Percentiles rank a stretch among this genome's conserved stretches.
Conservation (phyloP, 2,329 filamentous ascomycete genomes). For the Cercospora sesami region DNA sequence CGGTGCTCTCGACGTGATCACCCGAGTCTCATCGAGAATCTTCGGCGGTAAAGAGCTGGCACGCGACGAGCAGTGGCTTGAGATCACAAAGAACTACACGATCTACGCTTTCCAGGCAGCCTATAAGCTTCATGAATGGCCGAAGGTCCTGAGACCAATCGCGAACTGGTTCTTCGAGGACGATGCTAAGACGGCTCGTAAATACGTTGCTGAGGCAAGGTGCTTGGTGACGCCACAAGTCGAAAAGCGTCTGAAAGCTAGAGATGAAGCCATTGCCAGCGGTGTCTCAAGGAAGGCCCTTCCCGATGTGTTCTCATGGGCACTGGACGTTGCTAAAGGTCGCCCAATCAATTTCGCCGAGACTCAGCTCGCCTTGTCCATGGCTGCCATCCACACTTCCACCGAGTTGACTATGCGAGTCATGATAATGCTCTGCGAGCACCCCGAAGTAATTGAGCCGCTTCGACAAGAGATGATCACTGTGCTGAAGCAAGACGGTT, state of each 20-base stretch:
- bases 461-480: slow-evolving; percentile 27
- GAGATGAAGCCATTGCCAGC: not conserved
- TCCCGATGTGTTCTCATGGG: slow-evolving; percentile 30
- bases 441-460: slow-evolving; percentile 33
- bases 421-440: slow-evolving; percentile 26
- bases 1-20: not conserved
- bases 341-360: slow-evolving; percentile 8
- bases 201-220: not conserved
- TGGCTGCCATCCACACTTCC: slow-evolving; percentile 17
- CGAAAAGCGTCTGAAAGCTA: not conserved
- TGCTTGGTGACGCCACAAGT: not conserved
- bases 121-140: not conserved
- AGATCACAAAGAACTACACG: not conserved
- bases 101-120: not conserved
- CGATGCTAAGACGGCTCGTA: not conserved
- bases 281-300: not conserved
- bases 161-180: not conserved
- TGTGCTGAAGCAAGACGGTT: slow-evolving; percentile 30
- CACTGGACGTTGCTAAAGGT: slow-evolving; percentile 28
- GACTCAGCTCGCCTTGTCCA: slow-evolving; percentile 21
- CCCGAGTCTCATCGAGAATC: not conserved
- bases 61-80: not conserved
- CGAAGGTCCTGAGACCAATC: not conserved
- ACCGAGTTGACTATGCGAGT: slow-evolving; percentile 28
- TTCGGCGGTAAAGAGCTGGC: not conserved